Evolutionary conservation across 2,329 filamentous ascomycete species (phyloP), one percentile per base, ranked within the genome.

Genomic region (Pseudocercospora musae): DNA sequence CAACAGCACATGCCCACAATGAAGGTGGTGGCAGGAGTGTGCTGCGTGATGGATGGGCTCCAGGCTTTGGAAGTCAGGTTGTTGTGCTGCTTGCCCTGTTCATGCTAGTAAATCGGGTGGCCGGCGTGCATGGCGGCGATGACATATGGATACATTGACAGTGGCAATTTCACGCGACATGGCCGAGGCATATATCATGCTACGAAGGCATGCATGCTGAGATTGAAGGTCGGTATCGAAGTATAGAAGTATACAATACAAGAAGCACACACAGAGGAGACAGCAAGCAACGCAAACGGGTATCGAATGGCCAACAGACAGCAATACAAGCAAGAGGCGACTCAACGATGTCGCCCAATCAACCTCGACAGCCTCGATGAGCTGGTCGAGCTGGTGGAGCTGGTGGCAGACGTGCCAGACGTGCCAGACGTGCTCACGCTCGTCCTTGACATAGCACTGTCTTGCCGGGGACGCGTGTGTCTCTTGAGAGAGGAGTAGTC

Each of bases 361-460:
- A 48, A 23, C 21, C 58, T 46, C 18, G 48, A 58, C 9, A 63
- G 27, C 18, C 46, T 57, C 5, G 62, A 63, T 10, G 40, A n/a
- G 6, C 27, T 20, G 1, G 58, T 63, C 4, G 62, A 62, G 21
- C 21, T 57, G 18, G 49, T n/a, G n/a, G n/a, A n/a, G n/a, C n/a
- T n/a, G n/a, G n/a, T n/a, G n/a, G n/a, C n/a, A n/a, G n/a, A n/a
- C n/a, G n/a, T 63, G 8, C 44, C 46, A 18, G 56, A 20, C 11
- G 61, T 63, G 11, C 53, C 55, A 44, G 40, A 57, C 1, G 55
- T 57, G 44, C 55, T 57, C 23, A 48, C 55, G 23, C 55, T 57
- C 15, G 55, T 57, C n/a, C 40, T 44, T 11, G 37, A 48, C 15
- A 48, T 37, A 7, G 53, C 40, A 40, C 53, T 56, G 33, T 56